Base-by-base conservation (phyloP, 2,329 filamentous ascomycete genomes). In the Pestalotiopsis sp. region DNA sequence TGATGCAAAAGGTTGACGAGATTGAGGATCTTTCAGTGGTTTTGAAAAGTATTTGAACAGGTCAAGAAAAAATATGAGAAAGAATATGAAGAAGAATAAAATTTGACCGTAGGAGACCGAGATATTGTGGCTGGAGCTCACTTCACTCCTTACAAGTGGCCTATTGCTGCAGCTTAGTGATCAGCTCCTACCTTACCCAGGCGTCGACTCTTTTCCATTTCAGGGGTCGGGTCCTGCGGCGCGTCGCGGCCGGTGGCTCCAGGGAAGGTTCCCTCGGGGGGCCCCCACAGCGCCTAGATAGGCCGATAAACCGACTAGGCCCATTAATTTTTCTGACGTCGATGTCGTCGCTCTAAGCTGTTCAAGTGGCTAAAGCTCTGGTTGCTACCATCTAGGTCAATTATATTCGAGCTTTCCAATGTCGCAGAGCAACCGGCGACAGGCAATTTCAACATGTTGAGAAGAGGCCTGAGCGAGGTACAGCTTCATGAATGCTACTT, bases 401-500 rank as follows among this genome's bases (percentile, higher is more conserved):
- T 36, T 36, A 39, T 17, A 20, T 17, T 64, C 68, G 52, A 31
- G 68, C 56, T 66, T 70, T 68, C 71, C 69, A 64, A 76, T 74
- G 75, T 74, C 72, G 69, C 69, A 67, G 60, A 49, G 52, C 60
- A 57, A 64, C 67, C 63, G 66, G 58, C 65, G 67, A 61, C 59
- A 23, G n/a, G 36, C 65, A 67, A 69, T 73, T 36, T 49, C 66
- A 78, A 68, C 69, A 78, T 78, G 77, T 69, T 78, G 38, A 76
- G 76, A 75, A 72, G 76, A 70, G 74, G 75, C 20, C 38, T 75
- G 69, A 71, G 69, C 56, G 73, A 72, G 75, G 77, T 78, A 62
- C 56, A 57, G 72, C 68, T 64, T 31, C 39, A 11, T 39, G 20
- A 14, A 3, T n/a, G 4, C 13, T 58, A 1, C 12, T 45, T 12